A percentile compares a stretch with the other conserved stretches of the same genome.
These are phyloP conservation scores for Xerophyta viscosa DNA, from an alignment of 106 monocot species.

Conservation along the genomic window DNA sequence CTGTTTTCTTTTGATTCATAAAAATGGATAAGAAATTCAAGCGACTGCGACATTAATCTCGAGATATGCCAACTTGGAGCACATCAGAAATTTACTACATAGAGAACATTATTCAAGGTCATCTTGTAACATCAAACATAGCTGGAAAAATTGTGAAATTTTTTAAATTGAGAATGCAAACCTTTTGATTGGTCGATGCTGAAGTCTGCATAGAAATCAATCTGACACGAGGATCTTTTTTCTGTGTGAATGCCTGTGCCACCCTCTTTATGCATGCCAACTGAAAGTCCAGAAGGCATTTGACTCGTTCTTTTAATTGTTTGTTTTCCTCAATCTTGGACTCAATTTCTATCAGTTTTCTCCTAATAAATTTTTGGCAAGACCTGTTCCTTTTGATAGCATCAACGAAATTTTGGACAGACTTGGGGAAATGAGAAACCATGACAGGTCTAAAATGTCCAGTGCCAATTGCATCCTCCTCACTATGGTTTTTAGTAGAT, in stretches of 20 bases:
- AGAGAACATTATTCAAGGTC: no score
- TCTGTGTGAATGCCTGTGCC: constrained; percentile 27
- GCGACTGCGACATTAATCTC: no score
- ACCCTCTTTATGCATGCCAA: constrained; percentile 36
- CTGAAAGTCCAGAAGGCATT: constrained; percentile 83
- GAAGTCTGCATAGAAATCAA: constrained; percentile 52
- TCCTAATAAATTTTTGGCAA: constrained; percentile 77
- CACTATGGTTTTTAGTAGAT: neutral
- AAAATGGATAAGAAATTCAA: no score
- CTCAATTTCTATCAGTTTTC: constrained; percentile 79
- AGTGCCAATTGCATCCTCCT: constrained; percentile 9
- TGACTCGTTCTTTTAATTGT: constrained; percentile 56
- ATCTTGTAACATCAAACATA: no score
- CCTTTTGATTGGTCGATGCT: constrained; percentile 17
- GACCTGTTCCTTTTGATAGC: constrained; percentile 84
- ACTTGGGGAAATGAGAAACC: constrained; percentile 44
- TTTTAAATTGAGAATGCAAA: constrained; percentile 13
- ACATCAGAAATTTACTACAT: no score
- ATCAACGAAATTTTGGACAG: constrained; percentile 55
- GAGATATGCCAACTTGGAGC: no score
- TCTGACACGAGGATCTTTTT: constrained; percentile 67
- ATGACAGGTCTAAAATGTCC: neutral
- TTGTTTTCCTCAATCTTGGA: constrained; percentile 83
- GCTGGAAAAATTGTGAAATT: no score
- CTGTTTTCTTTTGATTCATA: no score